These are phyloP conservation scores for Hypomontagnella monticulosa DNA, from an alignment of 495 filamentous ascomycete species.

Conservation along the genomic window DNA sequence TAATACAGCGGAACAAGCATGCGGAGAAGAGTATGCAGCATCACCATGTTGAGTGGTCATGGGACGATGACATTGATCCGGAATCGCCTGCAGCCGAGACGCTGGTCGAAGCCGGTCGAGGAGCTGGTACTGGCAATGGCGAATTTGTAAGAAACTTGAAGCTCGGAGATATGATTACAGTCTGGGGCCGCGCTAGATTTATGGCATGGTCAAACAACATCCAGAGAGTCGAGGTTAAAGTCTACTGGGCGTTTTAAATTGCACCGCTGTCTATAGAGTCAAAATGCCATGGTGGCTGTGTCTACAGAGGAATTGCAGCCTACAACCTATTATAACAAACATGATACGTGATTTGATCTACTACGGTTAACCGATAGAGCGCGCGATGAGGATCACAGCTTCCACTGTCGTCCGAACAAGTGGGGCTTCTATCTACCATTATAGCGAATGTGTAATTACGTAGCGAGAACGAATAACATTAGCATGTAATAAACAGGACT, in stretches of 20 bases:
- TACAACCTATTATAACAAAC: not conserved
- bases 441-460: too few relatives aligned
- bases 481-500: too few relatives aligned
- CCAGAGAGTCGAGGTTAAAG: slow-evolving; percentile 63
- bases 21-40: slow-evolving; percentile 47
- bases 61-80: slow-evolving; percentile 57
- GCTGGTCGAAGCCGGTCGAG: slow-evolving; percentile 58
- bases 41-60: slow-evolving; percentile 67
- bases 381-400: too few relatives aligned
- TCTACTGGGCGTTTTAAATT: slow-evolving; percentile 70
- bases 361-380: too few relatives aligned
- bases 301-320: too few relatives aligned
- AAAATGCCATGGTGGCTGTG: not conserved
- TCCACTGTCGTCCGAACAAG: too few relatives aligned
- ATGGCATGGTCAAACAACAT: slow-evolving; percentile 69
- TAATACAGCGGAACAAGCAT: slow-evolving; percentile 65
- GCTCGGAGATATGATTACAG: slow-evolving; percentile 70
- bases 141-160: slow-evolving; percentile 64
- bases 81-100: slow-evolving; percentile 56
- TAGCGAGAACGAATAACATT: too few relatives aligned
- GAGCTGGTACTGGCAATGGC: slow-evolving; percentile 64
- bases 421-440: too few relatives aligned
- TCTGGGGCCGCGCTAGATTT: slow-evolving; percentile 73
- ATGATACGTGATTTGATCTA: too few relatives aligned
- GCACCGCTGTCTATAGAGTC: not conserved